phyloP scores from a whole-genome alignment of 179 eudicot genomes.

The Beta corolliflora region DNA sequence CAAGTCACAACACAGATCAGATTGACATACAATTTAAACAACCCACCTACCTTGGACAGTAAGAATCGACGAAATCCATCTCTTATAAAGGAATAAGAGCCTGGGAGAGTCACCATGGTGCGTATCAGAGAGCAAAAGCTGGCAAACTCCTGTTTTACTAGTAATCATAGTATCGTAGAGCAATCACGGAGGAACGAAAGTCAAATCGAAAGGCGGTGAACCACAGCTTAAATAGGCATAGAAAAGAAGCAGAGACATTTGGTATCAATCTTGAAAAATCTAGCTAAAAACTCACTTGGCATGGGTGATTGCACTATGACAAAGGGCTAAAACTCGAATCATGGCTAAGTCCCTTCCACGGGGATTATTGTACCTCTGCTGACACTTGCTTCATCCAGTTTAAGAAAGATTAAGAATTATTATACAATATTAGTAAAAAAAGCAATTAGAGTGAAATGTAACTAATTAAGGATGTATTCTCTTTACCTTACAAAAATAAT shows the following conservation, averaged over 20 bases:
- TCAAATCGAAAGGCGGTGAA: background rate
- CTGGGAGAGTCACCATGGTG: constrained; percentile 77
- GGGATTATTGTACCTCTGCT: constrained; percentile 56
- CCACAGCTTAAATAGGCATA: background rate
- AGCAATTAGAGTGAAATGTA: background rate
- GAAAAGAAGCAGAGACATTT: background rate
- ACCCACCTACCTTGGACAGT: constrained; percentile 55
- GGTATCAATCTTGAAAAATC: background rate
- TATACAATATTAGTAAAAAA: background rate
- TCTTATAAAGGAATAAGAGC: constrained; percentile 70
- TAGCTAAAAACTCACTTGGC: constrained; percentile 57
- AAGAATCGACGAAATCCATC: constrained; percentile 77
- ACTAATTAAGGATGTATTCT: too few species aligned
- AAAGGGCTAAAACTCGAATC: constrained; percentile 74
- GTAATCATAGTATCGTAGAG: background rate
- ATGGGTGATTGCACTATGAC: constrained; percentile 66
- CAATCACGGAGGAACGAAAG: constrained; percentile 4
- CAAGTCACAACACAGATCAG: background rate
- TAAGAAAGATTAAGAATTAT: background rate
- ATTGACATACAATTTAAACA: background rate
- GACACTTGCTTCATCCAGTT: constrained; percentile 53
- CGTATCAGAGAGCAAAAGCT: constrained; percentile 77
- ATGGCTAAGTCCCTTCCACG: constrained; percentile 91
- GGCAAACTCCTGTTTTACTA: constrained; percentile 60
- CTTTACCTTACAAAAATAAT: too few species aligned